Evolutionary conservation across 1,139 yeast genomes (phyloP).

Genomic region (Pneumocystis sp.): DNA sequence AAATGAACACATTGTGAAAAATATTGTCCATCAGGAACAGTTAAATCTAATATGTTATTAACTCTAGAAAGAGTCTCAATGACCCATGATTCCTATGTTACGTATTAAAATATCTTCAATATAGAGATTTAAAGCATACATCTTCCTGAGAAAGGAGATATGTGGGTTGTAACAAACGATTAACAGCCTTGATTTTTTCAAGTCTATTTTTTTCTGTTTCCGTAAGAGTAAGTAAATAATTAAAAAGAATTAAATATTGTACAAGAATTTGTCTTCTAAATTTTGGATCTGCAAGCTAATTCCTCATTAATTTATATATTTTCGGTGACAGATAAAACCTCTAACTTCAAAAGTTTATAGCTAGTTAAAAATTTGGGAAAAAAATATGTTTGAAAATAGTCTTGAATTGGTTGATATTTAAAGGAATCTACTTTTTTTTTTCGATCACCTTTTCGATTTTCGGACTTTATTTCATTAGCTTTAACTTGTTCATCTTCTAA

Average conservation of each 20-base stretch:
- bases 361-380: conserved; percentile 10
- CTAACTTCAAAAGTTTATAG: conserved; percentile 4
- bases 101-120: not conserved
- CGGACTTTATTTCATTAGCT: conserved; percentile 6
- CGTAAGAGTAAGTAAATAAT: conserved; percentile 20
- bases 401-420: conserved; percentile 4
- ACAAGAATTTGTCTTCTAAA: conserved; percentile 24
- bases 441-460: conserved; percentile 1
- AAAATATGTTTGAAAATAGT: conserved; percentile 10
- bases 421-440: conserved; percentile 1
- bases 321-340: conserved; percentile 19
- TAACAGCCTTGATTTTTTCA: not conserved
- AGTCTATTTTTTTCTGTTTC: conserved; percentile 13
- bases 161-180: not conserved
- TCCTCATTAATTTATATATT: conserved; percentile 26
- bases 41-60: not conserved
- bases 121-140: not conserved
- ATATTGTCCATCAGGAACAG: not conserved
- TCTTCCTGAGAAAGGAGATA: not conserved
- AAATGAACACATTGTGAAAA: not conserved
- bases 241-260: conserved; percentile 23
- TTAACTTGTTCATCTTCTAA: conserved; percentile 1
- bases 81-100: not conserved
- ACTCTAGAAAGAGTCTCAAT: not conserved
- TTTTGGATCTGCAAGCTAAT: conserved; percentile 24